These are phyloP conservation scores for Globisporangium takayamanum DNA, from an alignment of 352 stramenopile genomes.

Conservation along the genomic window DNA sequence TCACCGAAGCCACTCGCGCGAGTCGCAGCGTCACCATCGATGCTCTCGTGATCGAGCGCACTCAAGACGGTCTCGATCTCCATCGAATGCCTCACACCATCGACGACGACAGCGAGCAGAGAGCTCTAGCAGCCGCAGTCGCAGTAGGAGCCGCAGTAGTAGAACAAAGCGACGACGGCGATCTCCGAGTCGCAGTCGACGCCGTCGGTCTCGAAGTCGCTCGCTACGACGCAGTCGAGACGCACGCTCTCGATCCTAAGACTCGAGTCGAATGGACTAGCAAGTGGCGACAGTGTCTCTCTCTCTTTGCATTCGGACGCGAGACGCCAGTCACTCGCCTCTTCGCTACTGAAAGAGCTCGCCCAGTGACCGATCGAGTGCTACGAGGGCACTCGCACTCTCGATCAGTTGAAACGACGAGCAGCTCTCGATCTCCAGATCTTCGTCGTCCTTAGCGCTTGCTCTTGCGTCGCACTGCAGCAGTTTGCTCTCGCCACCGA, in stretches of 20 bases:
- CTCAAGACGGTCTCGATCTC: too few species aligned
- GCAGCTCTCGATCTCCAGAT: conserved; percentile 16
- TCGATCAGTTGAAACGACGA: conserved; percentile 28
- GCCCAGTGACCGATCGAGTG: conserved; percentile 14
- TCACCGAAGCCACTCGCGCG: too few species aligned
- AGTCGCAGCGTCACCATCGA: background rate
- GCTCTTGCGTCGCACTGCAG: conserved; percentile 2
- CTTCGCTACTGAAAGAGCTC: conserved; percentile 14
- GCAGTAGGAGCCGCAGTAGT: conserved; percentile 3
- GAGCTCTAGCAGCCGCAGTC: conserved; percentile 10
- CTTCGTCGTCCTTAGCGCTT: background rate
- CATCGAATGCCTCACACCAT: background rate
- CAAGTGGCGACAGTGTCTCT: too few species aligned
- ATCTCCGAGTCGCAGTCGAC: conserved; percentile 6
- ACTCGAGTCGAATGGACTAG: too few species aligned
- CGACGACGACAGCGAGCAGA: conserved; percentile 8
- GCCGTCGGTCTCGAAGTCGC: background rate
- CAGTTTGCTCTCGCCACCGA: conserved; percentile 23
- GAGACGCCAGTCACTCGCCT: background rate
- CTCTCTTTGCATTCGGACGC: too few species aligned
- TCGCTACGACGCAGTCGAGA: too few species aligned
- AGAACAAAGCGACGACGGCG: conserved; percentile 8
- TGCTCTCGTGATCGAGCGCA: background rate
- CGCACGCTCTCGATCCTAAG: too few species aligned
- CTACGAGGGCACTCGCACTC: conserved; percentile 22